A percentile compares a stretch with the other conserved stretches of the same genome.
phyloP scores from a whole-genome alignment of 805 yeast species.

The Jamesozyma gamospora region DNA sequence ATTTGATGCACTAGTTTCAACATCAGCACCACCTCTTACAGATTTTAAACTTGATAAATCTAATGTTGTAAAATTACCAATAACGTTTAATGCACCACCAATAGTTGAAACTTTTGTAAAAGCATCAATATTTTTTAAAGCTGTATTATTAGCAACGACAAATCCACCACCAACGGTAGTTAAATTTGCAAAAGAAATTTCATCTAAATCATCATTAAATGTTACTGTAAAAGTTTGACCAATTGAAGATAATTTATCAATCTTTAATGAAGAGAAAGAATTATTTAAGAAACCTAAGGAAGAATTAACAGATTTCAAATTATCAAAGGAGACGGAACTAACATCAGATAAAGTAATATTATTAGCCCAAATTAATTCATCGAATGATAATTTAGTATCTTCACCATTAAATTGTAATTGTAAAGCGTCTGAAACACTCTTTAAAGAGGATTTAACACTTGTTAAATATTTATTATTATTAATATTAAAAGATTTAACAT shows the following conservation, averaged over 20 bases:
- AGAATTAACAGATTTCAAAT: conserved; percentile 63
- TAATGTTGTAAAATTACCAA: conserved; percentile 75
- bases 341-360: conserved; percentile 77
- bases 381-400: conserved; percentile 56
- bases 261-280: conserved; percentile 45
- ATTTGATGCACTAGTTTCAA: conserved; percentile 59
- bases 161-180: conserved; percentile 85
- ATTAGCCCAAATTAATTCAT: conserved; percentile 72
- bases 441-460: conserved; percentile 59
- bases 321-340: conserved; percentile 59
- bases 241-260: conserved; percentile 46
- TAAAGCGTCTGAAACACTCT: conserved; percentile 62
- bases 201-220: conserved; percentile 62
- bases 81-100: conserved; percentile 77
- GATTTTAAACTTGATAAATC: conserved; percentile 60
- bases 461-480: conserved; percentile 83
- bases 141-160: conserved; percentile 74
- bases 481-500: conserved; percentile 54
- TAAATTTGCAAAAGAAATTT: conserved; percentile 59
- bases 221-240: conserved; percentile 75
- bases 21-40: conserved; percentile 86
- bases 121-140: conserved; percentile 54
- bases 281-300: conserved; percentile 73
- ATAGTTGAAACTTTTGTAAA: conserved; percentile 64
- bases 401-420: conserved; percentile 80